Conservation (phyloP, 108 stramenopile genomes). For the Skeletonema grethae region DNA sequence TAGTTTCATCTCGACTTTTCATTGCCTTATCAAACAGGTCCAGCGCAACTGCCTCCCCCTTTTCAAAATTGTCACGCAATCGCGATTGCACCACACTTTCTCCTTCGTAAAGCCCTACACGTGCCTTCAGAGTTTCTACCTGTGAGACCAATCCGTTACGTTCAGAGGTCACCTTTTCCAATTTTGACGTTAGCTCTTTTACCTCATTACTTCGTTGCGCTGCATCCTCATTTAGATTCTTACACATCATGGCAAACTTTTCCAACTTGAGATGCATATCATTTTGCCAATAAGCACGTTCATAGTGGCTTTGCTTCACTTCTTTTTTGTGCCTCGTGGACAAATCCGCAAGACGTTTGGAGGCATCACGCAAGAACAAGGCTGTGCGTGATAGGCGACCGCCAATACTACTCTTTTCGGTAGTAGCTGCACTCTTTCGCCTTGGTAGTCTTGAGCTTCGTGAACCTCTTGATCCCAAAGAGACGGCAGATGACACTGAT, state of each 20-base stretch:
- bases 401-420: not conserved
- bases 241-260: constrained; percentile 66
- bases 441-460: constrained; percentile 2
- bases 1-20: constrained; percentile 47
- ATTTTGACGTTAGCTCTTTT: constrained; percentile 33
- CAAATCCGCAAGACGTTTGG: constrained; percentile 50
- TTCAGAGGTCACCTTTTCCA: constrained; percentile 53
- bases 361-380: constrained; percentile 39
- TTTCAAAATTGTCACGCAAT: constrained; percentile 34
- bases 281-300: constrained; percentile 61
- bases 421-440: not conserved
- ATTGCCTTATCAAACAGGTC: constrained; percentile 38
- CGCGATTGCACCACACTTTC: constrained; percentile 38
- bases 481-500: constrained; percentile 12
- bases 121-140: constrained; percentile 50
- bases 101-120: constrained; percentile 42
- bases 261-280: constrained; percentile 65
- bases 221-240: constrained; percentile 71
- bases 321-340: constrained; percentile 57
- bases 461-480: constrained; percentile 12
- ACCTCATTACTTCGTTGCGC: constrained; percentile 56
- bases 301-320: constrained; percentile 60
- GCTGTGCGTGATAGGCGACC: constrained; percentile 8
- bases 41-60: constrained; percentile 39
- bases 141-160: constrained; percentile 56